Evolutionary conservation across 495 filamentous ascomycete species (phyloP).

Genomic region (Aspergillus egyptiacus): DNA sequence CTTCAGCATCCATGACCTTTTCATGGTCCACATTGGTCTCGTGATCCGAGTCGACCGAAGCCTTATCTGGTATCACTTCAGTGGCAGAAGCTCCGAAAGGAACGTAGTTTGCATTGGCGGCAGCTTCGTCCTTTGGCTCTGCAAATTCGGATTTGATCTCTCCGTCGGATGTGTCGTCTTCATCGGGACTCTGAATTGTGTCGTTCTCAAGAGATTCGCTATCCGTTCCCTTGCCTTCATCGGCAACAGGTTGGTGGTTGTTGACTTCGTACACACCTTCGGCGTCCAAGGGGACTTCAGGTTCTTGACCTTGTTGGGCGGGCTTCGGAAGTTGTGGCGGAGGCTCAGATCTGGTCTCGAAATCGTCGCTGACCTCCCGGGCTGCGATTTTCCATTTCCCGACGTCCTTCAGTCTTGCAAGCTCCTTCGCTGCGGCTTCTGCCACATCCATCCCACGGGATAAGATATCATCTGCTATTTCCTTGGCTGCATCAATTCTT

Average conservation of each 20-base stretch:
- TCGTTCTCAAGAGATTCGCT: background rate
- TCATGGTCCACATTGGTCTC: slow-evolving; percentile 16
- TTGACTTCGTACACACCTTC: background rate
- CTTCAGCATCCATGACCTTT: slow-evolving; percentile 29
- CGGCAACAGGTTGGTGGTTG: background rate
- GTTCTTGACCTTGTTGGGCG: slow-evolving; percentile 7
- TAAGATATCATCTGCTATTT: slow-evolving; percentile 63
- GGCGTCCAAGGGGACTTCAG: background rate
- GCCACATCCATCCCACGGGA: slow-evolving; percentile 73
- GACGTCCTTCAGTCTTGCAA: slow-evolving; percentile 76
- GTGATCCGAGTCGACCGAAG: slow-evolving; percentile 42
- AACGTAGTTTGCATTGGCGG: background rate
- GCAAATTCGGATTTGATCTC: background rate
- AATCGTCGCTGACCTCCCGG: slow-evolving; percentile 69
- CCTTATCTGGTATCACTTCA: slow-evolving; percentile 40
- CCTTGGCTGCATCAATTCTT: slow-evolving; percentile 62
- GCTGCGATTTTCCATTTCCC: slow-evolving; percentile 79
- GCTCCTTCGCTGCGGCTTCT: slow-evolving; percentile 73
- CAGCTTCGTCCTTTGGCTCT: background rate
- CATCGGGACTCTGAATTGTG: background rate
- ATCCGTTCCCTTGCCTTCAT: background rate
- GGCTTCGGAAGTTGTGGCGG: slow-evolving; percentile 40
- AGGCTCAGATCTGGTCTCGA: slow-evolving; percentile 51
- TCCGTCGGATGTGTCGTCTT: background rate
- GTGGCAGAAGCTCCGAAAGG: slow-evolving; percentile 52